Conservation (phyloP, 208 protist species). For the Tritrichomonas foetus region DNA sequence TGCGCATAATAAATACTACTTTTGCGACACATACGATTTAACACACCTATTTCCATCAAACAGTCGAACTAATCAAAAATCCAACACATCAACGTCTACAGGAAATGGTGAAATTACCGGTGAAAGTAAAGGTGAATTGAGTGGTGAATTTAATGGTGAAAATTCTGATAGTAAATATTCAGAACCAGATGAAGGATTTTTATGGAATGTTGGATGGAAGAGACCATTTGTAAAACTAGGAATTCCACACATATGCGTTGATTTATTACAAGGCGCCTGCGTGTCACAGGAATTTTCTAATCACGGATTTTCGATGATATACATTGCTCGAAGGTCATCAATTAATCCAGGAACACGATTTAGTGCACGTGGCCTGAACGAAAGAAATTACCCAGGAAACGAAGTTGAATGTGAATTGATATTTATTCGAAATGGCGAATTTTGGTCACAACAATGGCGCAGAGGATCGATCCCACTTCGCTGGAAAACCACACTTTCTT, state of each 20-base stretch:
- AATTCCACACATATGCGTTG: not conserved
- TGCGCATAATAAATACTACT: not conserved
- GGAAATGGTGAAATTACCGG: too few species aligned
- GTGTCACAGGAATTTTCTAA: not conserved
- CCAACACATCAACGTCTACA: not conserved
- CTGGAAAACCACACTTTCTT: not conserved
- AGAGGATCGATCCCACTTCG: not conserved
- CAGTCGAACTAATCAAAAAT: not conserved
- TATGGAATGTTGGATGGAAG: not conserved
- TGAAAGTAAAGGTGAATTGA: too few species aligned
- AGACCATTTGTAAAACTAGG: not conserved
- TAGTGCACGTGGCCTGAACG: not conserved
- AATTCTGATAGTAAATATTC: too few species aligned
- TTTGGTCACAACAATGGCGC: not conserved
- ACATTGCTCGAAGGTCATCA: not conserved
- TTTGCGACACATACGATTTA: not conserved
- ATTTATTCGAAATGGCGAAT: not conserved
- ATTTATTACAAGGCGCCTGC: not conserved
- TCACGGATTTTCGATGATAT: not conserved
- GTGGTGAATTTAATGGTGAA: too few species aligned
- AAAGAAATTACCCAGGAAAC: not conserved
- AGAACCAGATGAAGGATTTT: not conserved
- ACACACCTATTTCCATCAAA: not conserved
- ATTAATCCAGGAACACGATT: not conserved
- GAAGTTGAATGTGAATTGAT: conserved; percentile 36